Percentiles rank a stretch among this genome's conserved stretches.
Evolutionary conservation across 345 rosid genomes (phyloP).

Genomic region (Angophora floribunda): DNA sequence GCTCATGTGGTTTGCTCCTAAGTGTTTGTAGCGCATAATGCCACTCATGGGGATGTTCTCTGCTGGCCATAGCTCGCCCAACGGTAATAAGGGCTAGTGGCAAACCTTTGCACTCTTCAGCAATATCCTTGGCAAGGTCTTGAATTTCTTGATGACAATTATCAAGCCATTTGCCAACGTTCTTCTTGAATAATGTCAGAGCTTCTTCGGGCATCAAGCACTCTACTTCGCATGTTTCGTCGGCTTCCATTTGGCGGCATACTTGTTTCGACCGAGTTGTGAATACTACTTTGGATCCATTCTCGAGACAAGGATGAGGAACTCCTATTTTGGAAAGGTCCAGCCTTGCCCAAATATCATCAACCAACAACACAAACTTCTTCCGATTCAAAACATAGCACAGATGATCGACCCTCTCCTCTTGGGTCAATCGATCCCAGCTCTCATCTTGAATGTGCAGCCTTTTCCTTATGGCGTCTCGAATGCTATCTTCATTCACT

Average conservation of each 20-base stretch:
- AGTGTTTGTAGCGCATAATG: fast-evolving
- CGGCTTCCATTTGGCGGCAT: background rate
- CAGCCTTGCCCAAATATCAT: slow-evolving; percentile 1
- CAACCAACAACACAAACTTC: slow-evolving; percentile 9
- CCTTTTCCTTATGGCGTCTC: background rate
- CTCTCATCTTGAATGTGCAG: background rate
- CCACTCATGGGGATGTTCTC: fast-evolving
- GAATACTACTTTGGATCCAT: slow-evolving; percentile 2
- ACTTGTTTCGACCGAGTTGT: slow-evolving; percentile 2
- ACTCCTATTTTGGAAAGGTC: background rate
- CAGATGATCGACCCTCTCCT: background rate
- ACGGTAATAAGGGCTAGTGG: background rate
- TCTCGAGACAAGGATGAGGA: background rate
- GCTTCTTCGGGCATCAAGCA: background rate
- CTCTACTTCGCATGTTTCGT: background rate
- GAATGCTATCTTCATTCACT: background rate
- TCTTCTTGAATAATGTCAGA: background rate
- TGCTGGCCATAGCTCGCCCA: background rate
- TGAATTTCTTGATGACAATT: background rate
- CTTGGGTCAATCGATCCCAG: background rate
- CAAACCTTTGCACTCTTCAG: fast-evolving
- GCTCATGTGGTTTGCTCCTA: fast-evolving
- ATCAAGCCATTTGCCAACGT: no score
- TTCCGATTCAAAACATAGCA: background rate
- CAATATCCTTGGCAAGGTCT: fast-evolving